Evolutionary conservation across 306 rosid species (phyloP).

Genomic region (Carpinus fangiana): DNA sequence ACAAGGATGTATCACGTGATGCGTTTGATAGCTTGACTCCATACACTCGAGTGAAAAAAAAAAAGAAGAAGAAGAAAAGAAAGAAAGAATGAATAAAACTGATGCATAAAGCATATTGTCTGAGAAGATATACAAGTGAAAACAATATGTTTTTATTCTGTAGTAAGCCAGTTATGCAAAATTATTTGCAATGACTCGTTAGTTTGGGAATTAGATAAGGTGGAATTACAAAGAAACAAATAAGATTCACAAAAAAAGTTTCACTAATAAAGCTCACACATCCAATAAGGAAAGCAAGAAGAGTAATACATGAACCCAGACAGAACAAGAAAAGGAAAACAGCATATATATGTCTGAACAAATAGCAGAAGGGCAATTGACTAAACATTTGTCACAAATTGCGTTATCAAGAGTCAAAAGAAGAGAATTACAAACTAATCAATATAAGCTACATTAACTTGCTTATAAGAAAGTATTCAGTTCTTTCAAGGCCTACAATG

Average conservation of each 20-base stretch:
- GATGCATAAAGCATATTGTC: background rate
- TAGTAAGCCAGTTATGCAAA: background rate
- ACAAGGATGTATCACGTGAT: background rate
- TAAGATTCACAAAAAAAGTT: background rate
- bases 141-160: background rate
- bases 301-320: background rate
- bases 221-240: background rate
- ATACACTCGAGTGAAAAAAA: background rate
- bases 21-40: background rate
- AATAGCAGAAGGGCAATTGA: background rate
- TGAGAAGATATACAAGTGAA: background rate
- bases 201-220: background rate
- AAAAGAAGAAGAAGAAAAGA: no score
- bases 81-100: background rate
- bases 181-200: background rate
- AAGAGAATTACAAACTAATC: background rate
- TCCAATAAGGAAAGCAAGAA: background rate
- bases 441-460: background rate
- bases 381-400: background rate
- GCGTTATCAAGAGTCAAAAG: background rate
- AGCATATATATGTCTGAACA: background rate
- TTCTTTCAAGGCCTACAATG: background rate
- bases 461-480: background rate
- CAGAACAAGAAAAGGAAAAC: background rate
- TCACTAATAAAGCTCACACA: background rate